phyloP scores from a whole-genome alignment of 768 basidiomycete species.

The Lyophyllum shimeji region DNA sequence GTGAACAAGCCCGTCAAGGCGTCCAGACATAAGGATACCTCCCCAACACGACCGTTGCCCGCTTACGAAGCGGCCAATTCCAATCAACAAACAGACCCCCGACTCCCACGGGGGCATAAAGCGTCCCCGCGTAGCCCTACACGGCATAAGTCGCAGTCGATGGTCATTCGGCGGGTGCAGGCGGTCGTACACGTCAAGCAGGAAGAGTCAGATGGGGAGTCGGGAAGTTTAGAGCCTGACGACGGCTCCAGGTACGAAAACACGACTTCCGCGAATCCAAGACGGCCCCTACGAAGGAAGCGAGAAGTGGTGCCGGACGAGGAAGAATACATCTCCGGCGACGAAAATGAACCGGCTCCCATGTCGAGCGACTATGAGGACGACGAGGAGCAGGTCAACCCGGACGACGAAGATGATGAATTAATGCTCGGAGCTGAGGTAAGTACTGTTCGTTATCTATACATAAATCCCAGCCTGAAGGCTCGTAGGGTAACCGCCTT shows the following conservation, averaged over 20 bases:
- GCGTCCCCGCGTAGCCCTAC: constrained; percentile 9
- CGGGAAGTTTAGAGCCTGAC: constrained; percentile 1
- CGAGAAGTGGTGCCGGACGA: constrained; percentile 5
- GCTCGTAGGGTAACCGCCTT: constrained; percentile 37
- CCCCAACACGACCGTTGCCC: neutral
- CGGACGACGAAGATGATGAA: constrained; percentile 55
- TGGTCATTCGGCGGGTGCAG: constrained; percentile 63
- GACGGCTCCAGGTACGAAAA: neutral
- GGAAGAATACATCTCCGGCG: constrained; percentile 7
- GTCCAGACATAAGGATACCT: constrained; percentile 6
- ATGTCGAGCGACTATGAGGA: constrained; percentile 19
- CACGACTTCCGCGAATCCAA: neutral
- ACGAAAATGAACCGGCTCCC: constrained; percentile 3
- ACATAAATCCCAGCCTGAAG: neutral
- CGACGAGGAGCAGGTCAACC: constrained; percentile 32
- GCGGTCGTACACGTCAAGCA: constrained; percentile 66
- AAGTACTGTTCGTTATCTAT: constrained; percentile 2
- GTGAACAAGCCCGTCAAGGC: constrained; percentile 9
- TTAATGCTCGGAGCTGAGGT: constrained; percentile 64
- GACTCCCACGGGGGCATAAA: constrained; percentile 12
- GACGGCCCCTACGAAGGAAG: constrained; percentile 4
- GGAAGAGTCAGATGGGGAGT: constrained; percentile 42
- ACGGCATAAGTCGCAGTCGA: constrained; percentile 21
- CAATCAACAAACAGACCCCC: neutral
- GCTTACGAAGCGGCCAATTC: constrained; percentile 1